phyloP scores from a whole-genome alignment of 1,284 basidiomycete genomes.

The Cutaneotrichosporon cutaneum region DNA sequence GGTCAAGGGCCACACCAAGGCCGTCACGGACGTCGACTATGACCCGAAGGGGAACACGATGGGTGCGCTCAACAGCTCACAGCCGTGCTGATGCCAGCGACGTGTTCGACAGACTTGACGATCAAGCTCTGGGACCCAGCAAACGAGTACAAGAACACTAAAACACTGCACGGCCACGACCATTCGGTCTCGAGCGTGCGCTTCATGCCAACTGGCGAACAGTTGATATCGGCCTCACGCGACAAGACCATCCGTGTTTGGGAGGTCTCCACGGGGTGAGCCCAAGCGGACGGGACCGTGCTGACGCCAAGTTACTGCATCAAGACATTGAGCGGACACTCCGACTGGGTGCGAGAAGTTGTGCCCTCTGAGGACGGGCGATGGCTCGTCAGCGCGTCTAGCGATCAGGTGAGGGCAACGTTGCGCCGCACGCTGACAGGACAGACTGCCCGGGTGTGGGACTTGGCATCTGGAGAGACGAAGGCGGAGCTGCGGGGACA shows the following conservation, averaged over 20 bases:
- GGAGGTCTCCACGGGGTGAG: constrained; percentile 78
- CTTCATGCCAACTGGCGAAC: constrained; percentile 80
- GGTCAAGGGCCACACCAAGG: constrained; percentile 86
- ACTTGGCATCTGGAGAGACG: constrained; percentile 69
- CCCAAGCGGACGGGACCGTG: constrained; percentile 1
- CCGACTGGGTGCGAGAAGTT: constrained; percentile 69
- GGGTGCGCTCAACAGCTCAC: constrained; percentile 57
- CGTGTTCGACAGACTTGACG: constrained; percentile 83
- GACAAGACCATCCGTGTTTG: constrained; percentile 83
- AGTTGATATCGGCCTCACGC: constrained; percentile 78
- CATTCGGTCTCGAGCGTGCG: constrained; percentile 81
- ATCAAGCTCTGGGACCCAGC: constrained; percentile 89
- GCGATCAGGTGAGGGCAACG: constrained; percentile 68
- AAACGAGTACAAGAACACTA: constrained; percentile 83
- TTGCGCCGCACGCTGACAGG: constrained; percentile 3
- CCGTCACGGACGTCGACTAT: constrained; percentile 82
- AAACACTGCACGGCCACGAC: constrained; percentile 85
- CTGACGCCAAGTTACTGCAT: constrained; percentile 58
- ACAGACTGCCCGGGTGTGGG: constrained; percentile 82
- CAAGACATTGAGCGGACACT: constrained; percentile 63
- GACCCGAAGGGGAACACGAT: constrained; percentile 77
- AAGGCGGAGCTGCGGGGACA: constrained; percentile 83
- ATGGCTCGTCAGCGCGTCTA: constrained; percentile 73
- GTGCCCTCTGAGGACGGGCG: constrained; percentile 73
- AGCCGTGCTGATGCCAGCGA: constrained; percentile 58